Percentiles rank a stretch among this genome's conserved stretches.
phyloP scores from a whole-genome alignment of 441 rosid genomes.

The Brassica balearica region DNA sequence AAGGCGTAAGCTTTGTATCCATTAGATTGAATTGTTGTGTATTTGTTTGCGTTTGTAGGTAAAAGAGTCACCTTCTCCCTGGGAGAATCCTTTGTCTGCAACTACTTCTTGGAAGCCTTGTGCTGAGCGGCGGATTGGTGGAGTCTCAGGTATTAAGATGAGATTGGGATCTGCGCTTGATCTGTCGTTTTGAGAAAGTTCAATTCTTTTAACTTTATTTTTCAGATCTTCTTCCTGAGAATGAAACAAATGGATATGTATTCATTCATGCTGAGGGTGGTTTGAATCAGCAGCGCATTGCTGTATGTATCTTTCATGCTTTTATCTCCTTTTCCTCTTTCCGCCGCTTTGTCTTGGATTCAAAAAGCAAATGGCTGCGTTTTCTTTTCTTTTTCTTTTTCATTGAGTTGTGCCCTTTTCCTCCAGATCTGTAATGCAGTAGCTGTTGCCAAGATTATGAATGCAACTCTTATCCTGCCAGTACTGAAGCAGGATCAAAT shows the following conservation, averaged over 20 bases:
- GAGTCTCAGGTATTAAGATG: slow-evolving; percentile 64
- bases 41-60: slow-evolving; percentile 55
- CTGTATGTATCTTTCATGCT: slow-evolving; percentile 60
- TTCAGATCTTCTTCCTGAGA: slow-evolving; percentile 89
- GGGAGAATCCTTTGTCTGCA: slow-evolving; percentile 95
- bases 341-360: not conserved
- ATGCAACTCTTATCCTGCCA: slow-evolving; percentile 96
- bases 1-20: too few species aligned
- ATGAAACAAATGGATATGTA: slow-evolving; percentile 94
- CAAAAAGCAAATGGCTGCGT: not conserved
- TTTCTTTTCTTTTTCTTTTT: not conserved
- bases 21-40: slow-evolving; percentile 21
- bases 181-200: slow-evolving; percentile 10
- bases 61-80: slow-evolving; percentile 90
- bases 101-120: slow-evolving; percentile 99
- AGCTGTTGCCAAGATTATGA: slow-evolving; percentile 98
- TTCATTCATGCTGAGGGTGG: slow-evolving; percentile 99
- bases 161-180: not conserved
- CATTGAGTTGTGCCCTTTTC: slow-evolving; percentile 16
- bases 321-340: slow-evolving; percentile 14
- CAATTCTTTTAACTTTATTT: slow-evolving; percentile 15
- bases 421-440: slow-evolving; percentile 98
- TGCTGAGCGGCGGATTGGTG: slow-evolving; percentile 84
- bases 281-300: slow-evolving; percentile 96
- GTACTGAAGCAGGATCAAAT: slow-evolving; percentile 99